phyloP scores from a whole-genome alignment of 2,329 filamentous ascomycete species.

The Fusarium mundagurra region DNA sequence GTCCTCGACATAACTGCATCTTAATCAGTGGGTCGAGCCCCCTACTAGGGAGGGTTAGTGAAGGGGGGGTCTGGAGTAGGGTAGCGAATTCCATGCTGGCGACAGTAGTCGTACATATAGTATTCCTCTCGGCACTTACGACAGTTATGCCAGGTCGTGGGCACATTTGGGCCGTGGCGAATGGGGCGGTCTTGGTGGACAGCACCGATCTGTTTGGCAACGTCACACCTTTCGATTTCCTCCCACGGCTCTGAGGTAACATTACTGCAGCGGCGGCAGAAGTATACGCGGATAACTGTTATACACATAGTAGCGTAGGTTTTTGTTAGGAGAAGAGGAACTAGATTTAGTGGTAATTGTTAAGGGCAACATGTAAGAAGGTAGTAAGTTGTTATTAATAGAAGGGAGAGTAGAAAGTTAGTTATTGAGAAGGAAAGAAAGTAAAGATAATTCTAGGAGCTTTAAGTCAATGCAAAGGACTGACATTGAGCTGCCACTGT shows the following conservation, averaged over 20 bases:
- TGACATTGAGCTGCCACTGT: not conserved
- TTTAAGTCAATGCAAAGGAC: not conserved
- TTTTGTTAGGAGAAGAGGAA: not conserved
- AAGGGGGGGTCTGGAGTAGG: not conserved
- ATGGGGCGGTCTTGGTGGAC: not conserved
- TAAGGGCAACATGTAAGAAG: not conserved
- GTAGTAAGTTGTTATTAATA: fast-evolving
- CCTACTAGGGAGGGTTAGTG: not conserved
- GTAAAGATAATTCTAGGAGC: not conserved
- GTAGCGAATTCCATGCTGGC: not conserved
- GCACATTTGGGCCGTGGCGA: not conserved
- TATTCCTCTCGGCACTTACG: not conserved
- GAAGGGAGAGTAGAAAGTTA: fast-evolving
- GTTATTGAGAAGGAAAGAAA: not conserved
- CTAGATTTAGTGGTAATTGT: not conserved
- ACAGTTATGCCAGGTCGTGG: not conserved
- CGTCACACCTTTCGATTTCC: not conserved
- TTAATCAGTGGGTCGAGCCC: not conserved
- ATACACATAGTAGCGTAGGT: not conserved
- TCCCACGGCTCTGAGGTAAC: not conserved
- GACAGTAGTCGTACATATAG: not conserved
- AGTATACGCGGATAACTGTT: not conserved
- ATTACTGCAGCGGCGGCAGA: not conserved
- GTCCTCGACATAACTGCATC: not conserved
- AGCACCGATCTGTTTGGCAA: not conserved